Percentiles rank a stretch among this genome's conserved stretches.
phyloP scores from a whole-genome alignment of 805 yeast genomes.

The Spathaspora arborariae region DNA sequence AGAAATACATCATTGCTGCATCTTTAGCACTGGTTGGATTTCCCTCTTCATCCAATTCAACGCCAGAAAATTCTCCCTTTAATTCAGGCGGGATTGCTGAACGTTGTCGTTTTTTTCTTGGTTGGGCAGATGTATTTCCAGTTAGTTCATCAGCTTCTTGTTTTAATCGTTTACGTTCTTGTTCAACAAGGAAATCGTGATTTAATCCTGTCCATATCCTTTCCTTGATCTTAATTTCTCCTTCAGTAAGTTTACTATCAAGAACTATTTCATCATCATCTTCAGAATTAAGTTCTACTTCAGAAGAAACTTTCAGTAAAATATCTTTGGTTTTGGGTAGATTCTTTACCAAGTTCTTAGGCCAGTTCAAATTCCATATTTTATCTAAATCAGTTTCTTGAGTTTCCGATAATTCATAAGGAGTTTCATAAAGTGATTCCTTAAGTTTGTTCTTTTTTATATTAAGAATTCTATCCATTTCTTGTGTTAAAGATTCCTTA shows the following conservation, averaged over 20 bases:
- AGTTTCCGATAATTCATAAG: slow-evolving; percentile 21
- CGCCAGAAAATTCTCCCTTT: slow-evolving; percentile 26
- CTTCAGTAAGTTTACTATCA: slow-evolving; percentile 55
- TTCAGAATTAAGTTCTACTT: slow-evolving; percentile 53
- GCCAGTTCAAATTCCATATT: slow-evolving; percentile 15
- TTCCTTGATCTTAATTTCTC: slow-evolving; percentile 72
- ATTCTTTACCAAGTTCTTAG: slow-evolving; percentile 45
- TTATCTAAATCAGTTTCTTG: slow-evolving; percentile 21
- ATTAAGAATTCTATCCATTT: slow-evolving; percentile 9
- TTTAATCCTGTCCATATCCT: slow-evolving; percentile 87
- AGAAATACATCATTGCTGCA: slow-evolving; percentile 72
- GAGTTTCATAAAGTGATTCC: slow-evolving; percentile 23
- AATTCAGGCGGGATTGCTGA: slow-evolving; percentile 11
- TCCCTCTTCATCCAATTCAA: slow-evolving; percentile 40
- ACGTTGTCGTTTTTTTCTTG: slow-evolving; percentile 40
- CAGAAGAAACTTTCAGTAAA: slow-evolving; percentile 51
- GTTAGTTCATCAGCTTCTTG: slow-evolving; percentile 82
- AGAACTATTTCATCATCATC: slow-evolving; percentile 83
- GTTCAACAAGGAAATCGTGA: slow-evolving; percentile 79
- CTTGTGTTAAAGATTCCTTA: slow-evolving; percentile 4
- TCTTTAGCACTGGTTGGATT: slow-evolving; percentile 64
- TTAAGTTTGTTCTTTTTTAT: slow-evolving; percentile 13
- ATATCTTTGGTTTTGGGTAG: slow-evolving; percentile 59
- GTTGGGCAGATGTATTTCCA: slow-evolving; percentile 53
- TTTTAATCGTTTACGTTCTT: slow-evolving; percentile 79